These are phyloP conservation scores for Sicyos edulis DNA, from an alignment of 306 rosid species.

Conservation along the genomic window DNA sequence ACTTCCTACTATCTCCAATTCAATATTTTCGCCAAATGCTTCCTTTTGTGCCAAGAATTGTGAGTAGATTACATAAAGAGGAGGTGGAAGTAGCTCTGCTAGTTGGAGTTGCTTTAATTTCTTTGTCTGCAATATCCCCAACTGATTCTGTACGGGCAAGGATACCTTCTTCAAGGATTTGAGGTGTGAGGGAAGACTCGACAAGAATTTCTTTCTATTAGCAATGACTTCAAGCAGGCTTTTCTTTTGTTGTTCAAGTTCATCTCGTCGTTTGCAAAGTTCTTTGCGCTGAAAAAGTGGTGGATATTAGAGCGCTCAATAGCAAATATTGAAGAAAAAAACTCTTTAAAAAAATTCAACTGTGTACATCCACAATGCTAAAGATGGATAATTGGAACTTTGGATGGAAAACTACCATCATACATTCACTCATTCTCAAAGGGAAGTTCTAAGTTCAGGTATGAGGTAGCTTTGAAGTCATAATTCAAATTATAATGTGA, in stretches of 20 bases:
- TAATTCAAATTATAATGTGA: too few species aligned
- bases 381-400: conserved; percentile 6
- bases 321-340: not conserved
- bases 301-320: not conserved
- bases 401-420: not conserved
- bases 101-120: conserved; percentile 84
- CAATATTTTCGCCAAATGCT: conserved; percentile 77
- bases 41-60: conserved; percentile 87
- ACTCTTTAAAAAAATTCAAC: not conserved
- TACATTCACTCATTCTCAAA: not conserved
- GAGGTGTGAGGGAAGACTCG: conserved; percentile 92
- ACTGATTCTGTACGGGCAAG: conserved; percentile 80
- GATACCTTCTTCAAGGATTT: conserved; percentile 93
- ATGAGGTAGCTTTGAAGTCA: too few species aligned
- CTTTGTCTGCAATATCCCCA: conserved; percentile 72
- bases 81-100: conserved; percentile 87
- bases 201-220: conserved; percentile 74
- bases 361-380: not conserved
- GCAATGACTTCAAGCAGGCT: conserved; percentile 67
- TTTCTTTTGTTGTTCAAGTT: conserved; percentile 71
- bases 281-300: conserved; percentile 62
- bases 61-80: conserved; percentile 79
- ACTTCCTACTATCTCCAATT: conserved; percentile 80
- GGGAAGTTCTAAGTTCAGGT: too few species aligned
- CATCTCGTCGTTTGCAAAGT: conserved; percentile 78